These are phyloP conservation scores for Amphicarpaea edgeworthii DNA, from an alignment of 306 rosid species.

Conservation along the genomic window DNA sequence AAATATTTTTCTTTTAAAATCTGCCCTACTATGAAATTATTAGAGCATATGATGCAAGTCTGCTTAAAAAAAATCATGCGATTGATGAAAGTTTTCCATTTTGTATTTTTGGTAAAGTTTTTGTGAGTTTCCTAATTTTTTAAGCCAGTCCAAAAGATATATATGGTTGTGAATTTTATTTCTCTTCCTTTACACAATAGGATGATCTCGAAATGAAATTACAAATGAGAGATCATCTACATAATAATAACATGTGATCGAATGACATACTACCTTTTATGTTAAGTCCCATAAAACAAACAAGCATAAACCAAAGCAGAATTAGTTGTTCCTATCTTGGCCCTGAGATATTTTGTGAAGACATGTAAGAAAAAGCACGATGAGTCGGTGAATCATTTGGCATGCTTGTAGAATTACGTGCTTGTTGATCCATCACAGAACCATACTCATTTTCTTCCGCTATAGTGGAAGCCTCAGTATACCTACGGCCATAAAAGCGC, in stretches of 20 bases:
- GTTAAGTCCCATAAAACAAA: background rate
- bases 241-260: background rate
- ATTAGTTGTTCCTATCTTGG: slow-evolving; percentile 75
- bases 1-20: too few species aligned
- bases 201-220: background rate
- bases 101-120: background rate
- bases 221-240: background rate
- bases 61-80: too few species aligned
- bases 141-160: background rate
- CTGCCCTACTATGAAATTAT: too few species aligned
- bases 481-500: slow-evolving; percentile 84
- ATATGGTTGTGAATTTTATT: background rate
- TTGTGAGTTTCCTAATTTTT: background rate
- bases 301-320: background rate
- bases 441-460: slow-evolving; percentile 55
- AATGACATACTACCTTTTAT: background rate
- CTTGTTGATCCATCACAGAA: slow-evolving; percentile 41
- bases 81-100: too few species aligned
- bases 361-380: slow-evolving; percentile 62
- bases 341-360: slow-evolving; percentile 87
- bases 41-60: too few species aligned
- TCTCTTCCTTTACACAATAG: background rate
- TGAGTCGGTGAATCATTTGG: slow-evolving; percentile 48
- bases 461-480: slow-evolving; percentile 74
- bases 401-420: slow-evolving; percentile 47